These are phyloP conservation scores for Vitis hybrid DNA, from an alignment of 177 flowering plant species.

Conservation along the genomic window DNA sequence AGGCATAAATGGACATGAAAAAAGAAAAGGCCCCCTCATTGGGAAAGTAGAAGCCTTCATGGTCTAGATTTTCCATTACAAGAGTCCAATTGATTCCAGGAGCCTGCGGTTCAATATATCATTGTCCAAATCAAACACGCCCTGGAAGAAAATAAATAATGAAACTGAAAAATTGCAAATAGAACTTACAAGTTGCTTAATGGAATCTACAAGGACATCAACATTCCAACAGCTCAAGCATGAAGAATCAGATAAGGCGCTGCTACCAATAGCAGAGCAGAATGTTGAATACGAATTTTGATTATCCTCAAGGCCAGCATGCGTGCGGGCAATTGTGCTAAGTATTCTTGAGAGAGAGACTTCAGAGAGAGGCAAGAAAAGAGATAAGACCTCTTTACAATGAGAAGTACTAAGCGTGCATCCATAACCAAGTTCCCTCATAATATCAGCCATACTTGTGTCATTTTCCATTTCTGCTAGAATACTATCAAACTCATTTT, in stretches of 20 bases:
- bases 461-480: constrained; percentile 89
- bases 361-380: constrained; percentile 75
- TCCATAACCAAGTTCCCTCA: constrained; percentile 91
- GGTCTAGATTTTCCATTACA: constrained; percentile 86
- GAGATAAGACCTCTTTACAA: constrained; percentile 81
- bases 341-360: constrained; percentile 63
- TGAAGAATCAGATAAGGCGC: constrained; percentile 43
- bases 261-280: constrained; percentile 69
- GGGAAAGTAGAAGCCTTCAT: constrained; percentile 86
- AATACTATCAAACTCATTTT: constrained; percentile 72
- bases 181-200: constrained; percentile 80
- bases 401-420: constrained; percentile 68
- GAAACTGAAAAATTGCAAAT: not conserved
- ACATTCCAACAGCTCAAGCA: constrained; percentile 72
- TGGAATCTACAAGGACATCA: constrained; percentile 74
- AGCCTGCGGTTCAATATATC: constrained; percentile 45
- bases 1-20: constrained; percentile 70
- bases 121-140: too few relatives aligned
- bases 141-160: too few relatives aligned
- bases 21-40: constrained; percentile 67
- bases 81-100: constrained; percentile 70
- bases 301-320: constrained; percentile 70
- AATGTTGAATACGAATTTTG: constrained; percentile 44
- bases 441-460: constrained; percentile 69
- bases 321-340: constrained; percentile 59